Percentiles rank a stretch among this genome's conserved stretches.
Evolutionary conservation across 2,329 filamentous ascomycete species (phyloP).

Genomic region (Penicillium sp.): DNA sequence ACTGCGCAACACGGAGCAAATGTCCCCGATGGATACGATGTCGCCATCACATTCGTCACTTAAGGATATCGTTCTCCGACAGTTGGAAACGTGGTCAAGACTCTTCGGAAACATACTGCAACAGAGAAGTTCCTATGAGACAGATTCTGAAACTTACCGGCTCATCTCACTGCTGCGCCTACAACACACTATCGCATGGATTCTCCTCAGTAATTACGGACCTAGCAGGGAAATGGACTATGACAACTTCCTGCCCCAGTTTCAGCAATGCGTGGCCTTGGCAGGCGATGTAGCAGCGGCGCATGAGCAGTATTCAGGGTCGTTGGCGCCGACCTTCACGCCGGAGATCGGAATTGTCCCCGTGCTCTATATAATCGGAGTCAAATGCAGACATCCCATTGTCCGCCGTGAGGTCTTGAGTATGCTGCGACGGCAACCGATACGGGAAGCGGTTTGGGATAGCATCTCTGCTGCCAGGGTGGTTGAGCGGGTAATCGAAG

Average conservation of each 20-base stretch:
- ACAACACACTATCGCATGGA: slow-evolving; percentile 31
- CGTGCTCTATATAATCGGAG: slow-evolving; percentile 36
- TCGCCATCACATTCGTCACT: background rate
- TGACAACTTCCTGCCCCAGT: slow-evolving; percentile 15
- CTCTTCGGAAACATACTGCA: slow-evolving; percentile 8
- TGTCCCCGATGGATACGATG: slow-evolving; percentile 4
- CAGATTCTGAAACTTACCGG: slow-evolving; percentile 9
- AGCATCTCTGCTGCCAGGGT: slow-evolving; percentile 30
- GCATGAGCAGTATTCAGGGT: slow-evolving; percentile 19
- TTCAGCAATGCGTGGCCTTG: slow-evolving; percentile 13
- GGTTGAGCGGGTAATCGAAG: slow-evolving; percentile 36
- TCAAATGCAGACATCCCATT: slow-evolving; percentile 36
- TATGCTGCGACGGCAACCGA: slow-evolving; percentile 12
- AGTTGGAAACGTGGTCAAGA: slow-evolving; percentile 10
- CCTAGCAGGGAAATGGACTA: slow-evolving; percentile 20
- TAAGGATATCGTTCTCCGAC: slow-evolving; percentile 1
- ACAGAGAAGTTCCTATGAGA: slow-evolving; percentile 1
- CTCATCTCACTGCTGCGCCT: slow-evolving; percentile 32
- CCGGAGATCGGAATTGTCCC: slow-evolving; percentile 35
- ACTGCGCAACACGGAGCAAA: slow-evolving; percentile 25
- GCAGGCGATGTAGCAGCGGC: slow-evolving; percentile 8
- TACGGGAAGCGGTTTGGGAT: slow-evolving; percentile 38
- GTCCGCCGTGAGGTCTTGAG: slow-evolving; percentile 33
- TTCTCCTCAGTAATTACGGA: slow-evolving; percentile 23
- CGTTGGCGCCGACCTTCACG: slow-evolving; percentile 31